These are phyloP conservation scores for Citrullus amarus DNA, from an alignment of 306 rosid species.

Conservation along the genomic window DNA sequence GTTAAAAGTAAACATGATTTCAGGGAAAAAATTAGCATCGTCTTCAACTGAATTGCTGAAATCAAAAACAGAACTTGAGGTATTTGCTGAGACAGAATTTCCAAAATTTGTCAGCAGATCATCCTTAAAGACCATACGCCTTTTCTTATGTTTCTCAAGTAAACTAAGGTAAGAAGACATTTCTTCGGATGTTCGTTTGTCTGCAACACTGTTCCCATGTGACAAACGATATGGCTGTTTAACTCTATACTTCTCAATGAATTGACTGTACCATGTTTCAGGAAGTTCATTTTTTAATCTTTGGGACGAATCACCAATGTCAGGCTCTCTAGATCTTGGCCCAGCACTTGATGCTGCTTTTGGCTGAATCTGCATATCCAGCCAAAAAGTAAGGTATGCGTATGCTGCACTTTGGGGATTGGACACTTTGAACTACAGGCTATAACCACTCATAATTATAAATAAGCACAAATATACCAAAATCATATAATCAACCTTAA, in stretches of 20 bases:
- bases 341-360: conserved; percentile 36
- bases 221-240: conserved; percentile 39
- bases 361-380: conserved; percentile 47
- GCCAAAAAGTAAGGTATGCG: neutral
- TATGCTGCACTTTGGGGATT: neutral
- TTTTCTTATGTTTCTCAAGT: conserved; percentile 44
- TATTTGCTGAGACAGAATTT: conserved; percentile 23
- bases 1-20: conserved; percentile 47
- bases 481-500: neutral
- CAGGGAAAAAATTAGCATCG: conserved; percentile 50
- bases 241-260: conserved; percentile 43
- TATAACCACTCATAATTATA: neutral
- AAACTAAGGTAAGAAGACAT: conserved; percentile 51
- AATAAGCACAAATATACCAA: neutral
- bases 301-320: conserved; percentile 29
- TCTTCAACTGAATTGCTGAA: conserved; percentile 33
- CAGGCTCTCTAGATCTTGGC: conserved; percentile 56
- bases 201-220: conserved; percentile 39
- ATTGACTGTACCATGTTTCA: conserved; percentile 79
- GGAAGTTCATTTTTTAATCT: conserved; percentile 54
- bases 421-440: neutral
- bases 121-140: conserved; percentile 50
- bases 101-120: conserved; percentile 36
- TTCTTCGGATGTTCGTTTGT: conserved; percentile 56
- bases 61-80: conserved; percentile 30